phyloP scores from a whole-genome alignment of 306 rosid species.

The Trichosanthes truncata region DNA sequence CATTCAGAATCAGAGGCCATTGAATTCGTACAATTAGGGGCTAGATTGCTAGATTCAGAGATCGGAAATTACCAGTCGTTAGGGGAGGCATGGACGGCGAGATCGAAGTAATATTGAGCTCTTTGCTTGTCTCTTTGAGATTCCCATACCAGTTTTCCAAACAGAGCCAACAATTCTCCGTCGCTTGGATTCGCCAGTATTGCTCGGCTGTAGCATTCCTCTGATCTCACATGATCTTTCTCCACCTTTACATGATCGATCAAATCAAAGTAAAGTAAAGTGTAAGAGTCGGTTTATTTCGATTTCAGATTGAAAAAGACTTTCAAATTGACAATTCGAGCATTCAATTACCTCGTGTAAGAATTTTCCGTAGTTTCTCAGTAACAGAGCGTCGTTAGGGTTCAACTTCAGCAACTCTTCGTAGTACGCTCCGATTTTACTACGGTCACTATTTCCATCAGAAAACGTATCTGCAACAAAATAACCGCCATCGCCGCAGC shows the following conservation, averaged over 20 bases:
- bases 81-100: constrained; percentile 54
- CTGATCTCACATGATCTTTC: constrained; percentile 56
- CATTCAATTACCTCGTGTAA: constrained; percentile 50
- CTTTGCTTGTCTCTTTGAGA: constrained; percentile 44
- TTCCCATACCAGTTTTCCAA: constrained; percentile 76
- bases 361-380: constrained; percentile 73
- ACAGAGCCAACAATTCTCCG: constrained; percentile 61
- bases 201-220: constrained; percentile 71
- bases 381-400: constrained; percentile 67
- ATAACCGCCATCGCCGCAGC: constrained; percentile 15
- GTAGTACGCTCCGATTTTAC: constrained; percentile 59
- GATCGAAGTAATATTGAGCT: constrained; percentile 59
- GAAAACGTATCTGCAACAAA: not conserved
- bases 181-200: constrained; percentile 63
- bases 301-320: not conserved
- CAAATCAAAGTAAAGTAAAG: not conserved
- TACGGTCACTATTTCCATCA: constrained; percentile 31
- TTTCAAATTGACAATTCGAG: not conserved
- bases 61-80: constrained; percentile 40
- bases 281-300: not conserved
- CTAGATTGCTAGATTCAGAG: not conserved
- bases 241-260: constrained; percentile 23
- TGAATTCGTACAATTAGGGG: not conserved
- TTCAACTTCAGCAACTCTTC: constrained; percentile 51
- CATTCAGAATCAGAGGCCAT: not conserved